Evolutionary conservation across 2,329 filamentous ascomycete species (phyloP).

Genomic region (Fusarium sororula): DNA sequence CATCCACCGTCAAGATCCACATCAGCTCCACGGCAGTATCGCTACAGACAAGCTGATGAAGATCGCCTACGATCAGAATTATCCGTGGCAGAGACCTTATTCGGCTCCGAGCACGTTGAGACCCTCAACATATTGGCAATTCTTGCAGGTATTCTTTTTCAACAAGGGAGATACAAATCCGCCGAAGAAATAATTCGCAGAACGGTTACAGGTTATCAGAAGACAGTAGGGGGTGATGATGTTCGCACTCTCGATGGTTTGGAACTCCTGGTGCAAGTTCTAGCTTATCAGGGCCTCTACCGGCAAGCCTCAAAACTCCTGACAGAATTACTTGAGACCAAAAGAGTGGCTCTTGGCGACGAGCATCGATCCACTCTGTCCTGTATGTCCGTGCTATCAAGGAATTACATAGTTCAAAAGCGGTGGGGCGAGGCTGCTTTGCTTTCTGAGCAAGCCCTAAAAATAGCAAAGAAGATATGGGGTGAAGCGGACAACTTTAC

Average conservation of each 20-base stretch:
- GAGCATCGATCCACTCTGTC: accelerated
- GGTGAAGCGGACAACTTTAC: accelerated
- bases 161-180: background rate
- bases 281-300: accelerated
- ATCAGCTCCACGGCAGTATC: too few relatives aligned
- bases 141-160: accelerated
- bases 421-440: accelerated
- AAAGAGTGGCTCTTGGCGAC: accelerated
- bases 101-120: background rate
- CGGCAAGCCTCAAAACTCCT: background rate
- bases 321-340: accelerated
- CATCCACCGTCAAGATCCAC: too few relatives aligned
- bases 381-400: too few relatives aligned
- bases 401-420: too few relatives aligned
- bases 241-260: background rate
- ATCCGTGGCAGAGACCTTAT: background rate
- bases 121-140: accelerated
- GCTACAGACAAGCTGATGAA: background rate
- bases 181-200: background rate
- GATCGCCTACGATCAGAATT: background rate
- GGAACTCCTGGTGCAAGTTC: accelerated
- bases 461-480: accelerated
- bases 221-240: accelerated
- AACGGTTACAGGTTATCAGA: accelerated
- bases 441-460: accelerated